Conservation (phyloP, 257 asterid genomes). For the Linderniella brevidens region DNA sequence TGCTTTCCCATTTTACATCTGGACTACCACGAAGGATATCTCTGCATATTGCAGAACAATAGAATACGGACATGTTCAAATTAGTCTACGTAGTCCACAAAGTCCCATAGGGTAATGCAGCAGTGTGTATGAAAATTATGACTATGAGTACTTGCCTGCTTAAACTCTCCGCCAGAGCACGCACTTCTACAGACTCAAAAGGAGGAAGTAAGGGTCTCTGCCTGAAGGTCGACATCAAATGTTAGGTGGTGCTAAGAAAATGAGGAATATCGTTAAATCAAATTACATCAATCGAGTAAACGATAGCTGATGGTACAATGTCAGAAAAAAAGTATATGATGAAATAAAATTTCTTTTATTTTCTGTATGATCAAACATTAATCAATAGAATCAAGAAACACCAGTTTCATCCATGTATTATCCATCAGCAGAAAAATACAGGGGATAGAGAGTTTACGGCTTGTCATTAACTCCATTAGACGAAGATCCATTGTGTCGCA, state of each 20-base stretch:
- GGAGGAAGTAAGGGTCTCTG: constrained; percentile 75
- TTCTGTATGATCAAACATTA: no score
- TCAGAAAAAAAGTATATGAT: no score
- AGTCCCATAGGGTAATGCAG: background rate
- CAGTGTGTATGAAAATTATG: background rate
- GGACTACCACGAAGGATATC: constrained; percentile 95
- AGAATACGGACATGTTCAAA: no score
- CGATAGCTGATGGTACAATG: no score
- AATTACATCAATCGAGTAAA: background rate
- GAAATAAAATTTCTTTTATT: no score
- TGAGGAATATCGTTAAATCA: background rate
- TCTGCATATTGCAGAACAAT: constrained; percentile 27
- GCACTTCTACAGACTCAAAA: constrained; percentile 89
- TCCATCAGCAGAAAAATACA: no score
- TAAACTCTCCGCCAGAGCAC: constrained; percentile 79
- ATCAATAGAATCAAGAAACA: no score
- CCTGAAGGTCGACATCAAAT: constrained; percentile 35
- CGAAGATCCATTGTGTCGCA: no score
- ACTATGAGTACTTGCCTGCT: constrained; percentile 43
- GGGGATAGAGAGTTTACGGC: no score
- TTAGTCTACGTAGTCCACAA: constrained; percentile 4
- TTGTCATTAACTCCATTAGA: no score
- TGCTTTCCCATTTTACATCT: constrained; percentile 83
- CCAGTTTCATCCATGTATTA: no score
- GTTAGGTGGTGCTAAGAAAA: constrained; percentile 11